Conservation (phyloP, 169 alveolate genomes). For the Neospora caninum region DNA sequence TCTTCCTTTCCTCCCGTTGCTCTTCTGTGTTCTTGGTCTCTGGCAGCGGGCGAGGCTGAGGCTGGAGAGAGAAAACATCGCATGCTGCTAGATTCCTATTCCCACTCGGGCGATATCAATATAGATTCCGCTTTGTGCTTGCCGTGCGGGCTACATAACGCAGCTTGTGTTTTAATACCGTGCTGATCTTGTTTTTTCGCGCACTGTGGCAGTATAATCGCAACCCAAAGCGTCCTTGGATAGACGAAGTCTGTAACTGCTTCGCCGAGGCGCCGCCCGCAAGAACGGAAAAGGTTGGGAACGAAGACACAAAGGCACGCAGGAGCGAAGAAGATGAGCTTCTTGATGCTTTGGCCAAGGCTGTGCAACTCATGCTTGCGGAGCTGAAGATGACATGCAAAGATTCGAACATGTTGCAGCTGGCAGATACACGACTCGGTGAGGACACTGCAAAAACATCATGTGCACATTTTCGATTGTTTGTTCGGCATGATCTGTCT, state of each 20-base stretch:
- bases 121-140: too few species aligned
- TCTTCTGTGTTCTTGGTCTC: too few species aligned
- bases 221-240: background rate
- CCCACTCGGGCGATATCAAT: too few species aligned
- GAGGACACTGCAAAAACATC: background rate
- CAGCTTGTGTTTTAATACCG: too few species aligned
- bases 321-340: background rate
- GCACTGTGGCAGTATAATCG: background rate
- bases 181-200: too few species aligned
- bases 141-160: too few species aligned
- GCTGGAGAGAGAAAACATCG: too few species aligned
- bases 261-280: background rate
- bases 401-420: slow-evolving; percentile 7
- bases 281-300: background rate
- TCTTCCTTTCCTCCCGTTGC: too few species aligned
- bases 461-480: background rate
- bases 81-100: too few species aligned
- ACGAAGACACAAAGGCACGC: background rate
- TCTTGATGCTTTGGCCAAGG: background rate
- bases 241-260: background rate
- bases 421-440: slow-evolving; percentile 35
- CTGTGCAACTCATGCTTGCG: background rate
- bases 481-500: background rate
- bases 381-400: slow-evolving; percentile 26
- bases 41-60: too few species aligned